A percentile compares a stretch with the other conserved stretches of the same genome.
Evolutionary conservation across 1,139 yeast genomes (phyloP).

Genomic region (Suhomyces atakaporum): DNA sequence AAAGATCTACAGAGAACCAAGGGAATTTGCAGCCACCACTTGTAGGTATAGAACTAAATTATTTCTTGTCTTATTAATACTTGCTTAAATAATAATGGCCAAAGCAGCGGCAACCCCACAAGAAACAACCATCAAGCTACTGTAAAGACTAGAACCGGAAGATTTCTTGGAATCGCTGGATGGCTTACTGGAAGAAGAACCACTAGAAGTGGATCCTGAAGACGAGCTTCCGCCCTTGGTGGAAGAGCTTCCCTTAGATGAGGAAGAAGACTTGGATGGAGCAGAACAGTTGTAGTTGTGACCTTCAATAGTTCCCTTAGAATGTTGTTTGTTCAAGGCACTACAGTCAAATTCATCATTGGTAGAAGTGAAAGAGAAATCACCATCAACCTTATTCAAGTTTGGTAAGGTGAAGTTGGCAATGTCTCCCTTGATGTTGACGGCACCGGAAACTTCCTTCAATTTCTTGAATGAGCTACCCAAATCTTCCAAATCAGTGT

Average conservation of each 20-base stretch:
- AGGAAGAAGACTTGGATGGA: constrained; percentile 23
- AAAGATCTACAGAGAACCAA: no score
- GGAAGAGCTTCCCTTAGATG: constrained; percentile 18
- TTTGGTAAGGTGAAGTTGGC: constrained; percentile 41
- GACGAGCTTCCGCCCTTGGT: constrained; percentile 19
- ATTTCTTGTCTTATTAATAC: no score
- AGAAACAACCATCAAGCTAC: constrained; percentile 15
- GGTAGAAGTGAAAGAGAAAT: constrained; percentile 40
- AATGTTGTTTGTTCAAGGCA: constrained; percentile 36
- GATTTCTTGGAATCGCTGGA: constrained; percentile 20
- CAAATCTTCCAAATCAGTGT: constrained; percentile 42
- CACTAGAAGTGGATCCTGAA: constrained; percentile 10
- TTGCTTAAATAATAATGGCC: constrained; percentile 24
- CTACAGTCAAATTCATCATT: constrained; percentile 43
- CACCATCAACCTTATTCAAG: constrained; percentile 47
- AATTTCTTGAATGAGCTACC: constrained; percentile 33
- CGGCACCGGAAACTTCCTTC: constrained; percentile 45
- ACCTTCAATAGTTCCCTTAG: constrained; percentile 41
- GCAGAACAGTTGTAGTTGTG: constrained; percentile 49
- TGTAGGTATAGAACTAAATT: no score
- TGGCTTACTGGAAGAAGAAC: no score
- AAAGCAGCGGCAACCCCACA: constrained; percentile 23
- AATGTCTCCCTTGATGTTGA: constrained; percentile 41
- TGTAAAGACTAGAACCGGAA: constrained; percentile 18
- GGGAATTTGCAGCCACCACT: no score